A percentile compares a stretch with the other conserved stretches of the same genome.
Conservation (phyloP, 352 stramenopile species). For the Phytophthora podocarpi region DNA sequence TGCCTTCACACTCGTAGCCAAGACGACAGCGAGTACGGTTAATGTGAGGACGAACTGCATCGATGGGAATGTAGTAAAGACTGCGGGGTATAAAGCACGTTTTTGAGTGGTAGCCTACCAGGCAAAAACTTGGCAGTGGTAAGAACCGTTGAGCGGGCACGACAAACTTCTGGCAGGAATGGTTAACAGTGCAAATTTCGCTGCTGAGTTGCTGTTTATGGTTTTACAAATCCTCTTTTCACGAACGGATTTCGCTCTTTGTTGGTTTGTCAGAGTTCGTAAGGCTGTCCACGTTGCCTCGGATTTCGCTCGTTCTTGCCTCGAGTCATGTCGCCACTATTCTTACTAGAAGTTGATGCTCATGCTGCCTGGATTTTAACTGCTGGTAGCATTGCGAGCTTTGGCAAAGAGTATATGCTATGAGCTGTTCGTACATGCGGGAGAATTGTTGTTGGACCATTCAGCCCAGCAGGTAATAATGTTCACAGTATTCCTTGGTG, state of each 20-base stretch:
- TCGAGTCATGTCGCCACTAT: background rate
- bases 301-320: constrained; percentile 3
- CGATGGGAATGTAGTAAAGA: background rate
- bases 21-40: constrained; percentile 25
- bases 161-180: too few species aligned
- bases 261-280: background rate
- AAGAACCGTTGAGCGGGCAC: too few species aligned
- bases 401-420: too few species aligned
- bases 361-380: background rate
- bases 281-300: background rate
- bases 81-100: constrained; percentile 2
- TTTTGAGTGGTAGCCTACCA: too few species aligned
- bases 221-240: background rate
- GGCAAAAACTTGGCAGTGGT: too few species aligned
- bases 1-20: constrained; percentile 11
- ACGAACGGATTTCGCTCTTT: background rate
- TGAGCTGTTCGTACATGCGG: too few species aligned
- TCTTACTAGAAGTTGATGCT: constrained; percentile 3
- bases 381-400: too few species aligned
- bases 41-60: constrained; percentile 44
- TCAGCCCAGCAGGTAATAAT: too few species aligned
- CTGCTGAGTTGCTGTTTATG: constrained; percentile 7
- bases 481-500: too few species aligned
- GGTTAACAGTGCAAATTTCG: too few species aligned
- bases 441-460: too few species aligned